Conservation (phyloP, 352 stramenopile species). For the Globisporangium alternatum region DNA sequence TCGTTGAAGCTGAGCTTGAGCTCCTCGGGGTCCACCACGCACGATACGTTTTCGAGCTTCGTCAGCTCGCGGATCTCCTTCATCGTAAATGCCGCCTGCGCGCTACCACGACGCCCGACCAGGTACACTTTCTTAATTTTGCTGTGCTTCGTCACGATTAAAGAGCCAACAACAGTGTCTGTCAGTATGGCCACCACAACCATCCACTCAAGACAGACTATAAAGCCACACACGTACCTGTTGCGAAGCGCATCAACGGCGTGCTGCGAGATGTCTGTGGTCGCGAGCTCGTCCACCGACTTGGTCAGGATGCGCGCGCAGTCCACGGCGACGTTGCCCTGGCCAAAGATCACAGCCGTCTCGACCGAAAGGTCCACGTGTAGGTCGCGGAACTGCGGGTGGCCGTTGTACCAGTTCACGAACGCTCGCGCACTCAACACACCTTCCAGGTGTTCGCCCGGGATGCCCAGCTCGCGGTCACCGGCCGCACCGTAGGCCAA, state of each 20-base stretch:
- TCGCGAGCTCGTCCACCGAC: conserved; percentile 77
- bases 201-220: not conserved
- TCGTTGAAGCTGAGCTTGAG: conserved; percentile 83
- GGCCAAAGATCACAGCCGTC: conserved; percentile 94
- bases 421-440: conserved; percentile 92
- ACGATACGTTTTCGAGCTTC: conserved; percentile 73
- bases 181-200: not conserved
- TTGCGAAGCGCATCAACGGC: conserved; percentile 84
- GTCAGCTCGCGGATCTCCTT: conserved; percentile 94
- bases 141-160: conserved; percentile 22
- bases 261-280: conserved; percentile 91
- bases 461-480: conserved; percentile 87
- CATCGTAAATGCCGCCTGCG: conserved; percentile 97
- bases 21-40: conserved; percentile 87
- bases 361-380: conserved; percentile 52
- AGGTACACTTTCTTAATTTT: conserved; percentile 87
- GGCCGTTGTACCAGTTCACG: conserved; percentile 99
- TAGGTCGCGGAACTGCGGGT: conserved; percentile 92
- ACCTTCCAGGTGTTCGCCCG: conserved; percentile 67
- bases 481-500: conserved; percentile 94
- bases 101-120: conserved; percentile 91
- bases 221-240: conserved; percentile 22
- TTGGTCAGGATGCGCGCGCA: conserved; percentile 95
- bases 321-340: conserved; percentile 98
- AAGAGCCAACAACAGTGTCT: not conserved